A percentile compares a stretch with the other conserved stretches of the same genome.
Evolutionary conservation across 257 asterid genomes (phyloP).

Genomic region (Solanum arcanum): DNA sequence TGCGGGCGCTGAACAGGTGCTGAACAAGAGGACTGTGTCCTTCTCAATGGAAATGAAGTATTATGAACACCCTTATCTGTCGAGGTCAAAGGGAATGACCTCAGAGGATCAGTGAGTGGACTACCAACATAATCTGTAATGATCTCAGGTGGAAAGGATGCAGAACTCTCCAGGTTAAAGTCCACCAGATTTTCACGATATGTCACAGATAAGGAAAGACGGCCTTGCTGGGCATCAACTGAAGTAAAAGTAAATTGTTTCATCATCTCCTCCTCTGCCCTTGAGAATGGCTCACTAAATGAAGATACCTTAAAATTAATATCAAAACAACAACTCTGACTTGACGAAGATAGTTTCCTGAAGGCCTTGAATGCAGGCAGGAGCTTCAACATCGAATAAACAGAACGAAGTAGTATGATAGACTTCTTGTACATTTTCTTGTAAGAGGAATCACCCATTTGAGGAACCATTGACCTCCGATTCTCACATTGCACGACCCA

Average conservation of each 20-base stretch:
- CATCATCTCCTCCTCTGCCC: conserved; percentile 63
- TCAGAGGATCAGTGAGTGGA: conserved; percentile 72
- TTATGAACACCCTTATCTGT: conserved; percentile 29
- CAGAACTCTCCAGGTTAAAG: conserved; percentile 52
- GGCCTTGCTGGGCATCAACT: conserved; percentile 76
- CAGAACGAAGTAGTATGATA: conserved; percentile 61
- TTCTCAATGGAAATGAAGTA: conserved; percentile 42
- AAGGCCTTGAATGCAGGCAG: conserved; percentile 92
- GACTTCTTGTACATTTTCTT: conserved; percentile 77
- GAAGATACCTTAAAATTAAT: conserved; percentile 73
- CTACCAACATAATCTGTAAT: conserved; percentile 94
- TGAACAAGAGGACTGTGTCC: conserved; percentile 33
- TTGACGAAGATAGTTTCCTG: conserved; percentile 41
- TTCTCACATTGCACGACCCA: conserved; percentile 82
- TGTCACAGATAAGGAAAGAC: conserved; percentile 63
- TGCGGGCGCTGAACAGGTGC: conserved; percentile 67
- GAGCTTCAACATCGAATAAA: conserved; percentile 75
- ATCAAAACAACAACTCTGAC: conserved; percentile 64
- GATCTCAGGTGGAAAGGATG: conserved; percentile 76
- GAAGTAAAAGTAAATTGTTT: conserved; percentile 62
- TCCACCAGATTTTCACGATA: conserved; percentile 69
- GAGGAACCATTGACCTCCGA: conserved; percentile 44
- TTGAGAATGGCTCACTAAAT: conserved; percentile 60
- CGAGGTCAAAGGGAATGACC: conserved; percentile 49
- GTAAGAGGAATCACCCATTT: conserved; percentile 45